Base-by-base conservation (phyloP, 192 early-diverging fungal species). In the Irineochytrium annulatum region DNA sequence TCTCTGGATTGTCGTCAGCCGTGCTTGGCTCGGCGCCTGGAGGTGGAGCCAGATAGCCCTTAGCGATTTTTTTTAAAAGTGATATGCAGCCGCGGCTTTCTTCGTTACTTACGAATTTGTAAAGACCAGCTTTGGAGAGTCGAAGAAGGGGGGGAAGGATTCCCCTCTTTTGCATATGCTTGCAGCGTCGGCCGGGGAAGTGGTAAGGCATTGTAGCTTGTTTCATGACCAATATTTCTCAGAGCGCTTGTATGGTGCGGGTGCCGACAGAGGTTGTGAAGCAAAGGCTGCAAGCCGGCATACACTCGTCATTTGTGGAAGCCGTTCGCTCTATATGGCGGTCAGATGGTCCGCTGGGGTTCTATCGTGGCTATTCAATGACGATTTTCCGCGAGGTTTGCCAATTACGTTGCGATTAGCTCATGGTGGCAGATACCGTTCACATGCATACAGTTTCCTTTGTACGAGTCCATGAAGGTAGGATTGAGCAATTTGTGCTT, bases 211-310 rank as follows among this genome's bases (percentile, higher is more conserved):
- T 28, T 8, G 32, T 13, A 22, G 20, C n/a, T 41, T 35, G 6
- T 0, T 2, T 33, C 17, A 62, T n/a, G 20, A 37, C 1, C 60
- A 55, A 24, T 41, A 43, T n/a, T 16, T 34, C 39, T 54, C 56
- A 90, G 89, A 73, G 85, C 5, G 95, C 95, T 3, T 96, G 95
- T 64, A 69, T 91, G 46, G 85, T 95, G 28, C 80, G 95, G 19
- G 93, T 96, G 19, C 95, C 95, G 1, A 96, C 95, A 16, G 95
- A 98, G 62, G 89, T 96, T 16, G 82, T 95, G 52, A 98, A 98
- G 68, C 91, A 94, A 68, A 77, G 95, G 44, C 87, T 98, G 89
- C 95, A 98, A 71, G 85, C 92, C 77, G 89, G 67, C 24, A 57
- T 56, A 45, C 73, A 68, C 62, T 58, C 34, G 1, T 45, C 30